Evolutionary conservation across 768 basidiomycete species (phyloP), one percentile per base, ranked within the genome.

Genomic region (Mycena alexandri): DNA sequence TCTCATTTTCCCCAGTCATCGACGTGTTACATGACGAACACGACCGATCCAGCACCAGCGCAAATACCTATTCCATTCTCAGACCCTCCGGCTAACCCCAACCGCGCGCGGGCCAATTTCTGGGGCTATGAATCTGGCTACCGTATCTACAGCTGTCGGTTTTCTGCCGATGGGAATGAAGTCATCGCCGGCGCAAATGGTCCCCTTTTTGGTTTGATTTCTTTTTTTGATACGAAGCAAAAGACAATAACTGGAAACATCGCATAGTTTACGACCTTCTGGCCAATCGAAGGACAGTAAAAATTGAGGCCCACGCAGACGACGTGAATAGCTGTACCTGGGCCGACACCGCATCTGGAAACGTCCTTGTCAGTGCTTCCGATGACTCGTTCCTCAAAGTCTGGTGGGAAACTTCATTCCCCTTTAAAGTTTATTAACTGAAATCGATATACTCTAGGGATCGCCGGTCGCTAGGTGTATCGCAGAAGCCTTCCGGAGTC

Each of bases 271-370:
- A 98, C 74, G 98, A 99, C 79, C 86, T 99, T 50, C 78, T 94
- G 66, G 89, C 92, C 6, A 85, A 93, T 71, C 83, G 85, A 69
- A 85, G 95, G 67, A 91, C 92, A 0, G 90, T 98, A 29, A 93
- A 90, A 73, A 95, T 99, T 19, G 71, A 79, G n/a, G 98, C 95
- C 0, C 98, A 99, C 75, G 76, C 79, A 2, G 91, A 94, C 75
- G 98, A 99, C 76, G 93, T 98, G 46, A 99, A 99, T 73, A 94
- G 94, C 74, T 90, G 96, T 79, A 95, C 93, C 75, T 99, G 96
- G 91, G 98, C 98, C 0, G 96, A 98, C 75, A 90, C 90, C 13
- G 87, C 88, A 3, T 96, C 94, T 14, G 95, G 95, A 13, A 99
- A 99, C 76, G 89, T 99, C 21, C 87, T 99, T 29, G 90, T 99